Conservation (phyloP, 208 protist genomes). For the Novymonas esmeraldas region DNA sequence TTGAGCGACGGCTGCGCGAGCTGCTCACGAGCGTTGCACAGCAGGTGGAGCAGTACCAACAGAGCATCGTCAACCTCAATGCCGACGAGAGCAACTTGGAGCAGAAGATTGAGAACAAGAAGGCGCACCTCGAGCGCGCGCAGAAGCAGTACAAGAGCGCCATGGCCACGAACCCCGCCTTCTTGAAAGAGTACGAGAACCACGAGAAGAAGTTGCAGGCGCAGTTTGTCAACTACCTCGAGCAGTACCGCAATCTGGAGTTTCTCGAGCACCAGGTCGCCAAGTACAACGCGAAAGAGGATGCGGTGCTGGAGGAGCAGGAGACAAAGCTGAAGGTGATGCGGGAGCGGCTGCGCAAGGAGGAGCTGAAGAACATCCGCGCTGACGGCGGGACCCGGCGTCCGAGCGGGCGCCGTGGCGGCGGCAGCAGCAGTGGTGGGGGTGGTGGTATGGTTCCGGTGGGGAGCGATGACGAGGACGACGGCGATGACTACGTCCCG, state of each 20-base stretch:
- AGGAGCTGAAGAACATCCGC: slow-evolving; percentile 86
- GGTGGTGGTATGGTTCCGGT: slow-evolving; percentile 5
- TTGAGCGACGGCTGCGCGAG: slow-evolving; percentile 90
- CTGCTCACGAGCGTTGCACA: slow-evolving; percentile 67
- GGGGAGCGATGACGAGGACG: slow-evolving; percentile 47
- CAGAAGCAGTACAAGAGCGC: slow-evolving; percentile 92
- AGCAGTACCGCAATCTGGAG: slow-evolving; percentile 94
- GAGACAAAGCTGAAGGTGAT: slow-evolving; percentile 88
- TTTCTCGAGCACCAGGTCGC: slow-evolving; percentile 92
- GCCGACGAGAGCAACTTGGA: slow-evolving; percentile 93
- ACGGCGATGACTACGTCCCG: slow-evolving; percentile 37
- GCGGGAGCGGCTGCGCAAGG: slow-evolving; percentile 87
- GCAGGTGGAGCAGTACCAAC: slow-evolving; percentile 85
- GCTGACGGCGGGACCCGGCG: slow-evolving; percentile 34
- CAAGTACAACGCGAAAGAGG: slow-evolving; percentile 88
- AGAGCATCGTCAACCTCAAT: slow-evolving; percentile 83
- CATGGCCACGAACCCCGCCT: slow-evolving; percentile 91
- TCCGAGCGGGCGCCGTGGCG: slow-evolving; percentile 17
- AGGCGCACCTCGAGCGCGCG: slow-evolving; percentile 89
- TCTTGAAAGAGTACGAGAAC: slow-evolving; percentile 95
- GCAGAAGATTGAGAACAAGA: slow-evolving; percentile 97
- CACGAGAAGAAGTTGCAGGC: slow-evolving; percentile 90
- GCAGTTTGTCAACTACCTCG: slow-evolving; percentile 93
- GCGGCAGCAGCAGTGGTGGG: slow-evolving; percentile 4
- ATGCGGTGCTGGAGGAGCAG: slow-evolving; percentile 87